Evolutionary conservation across 2,329 filamentous ascomycete species (phyloP).

Genomic region (Periglandula ipomoeae): DNA sequence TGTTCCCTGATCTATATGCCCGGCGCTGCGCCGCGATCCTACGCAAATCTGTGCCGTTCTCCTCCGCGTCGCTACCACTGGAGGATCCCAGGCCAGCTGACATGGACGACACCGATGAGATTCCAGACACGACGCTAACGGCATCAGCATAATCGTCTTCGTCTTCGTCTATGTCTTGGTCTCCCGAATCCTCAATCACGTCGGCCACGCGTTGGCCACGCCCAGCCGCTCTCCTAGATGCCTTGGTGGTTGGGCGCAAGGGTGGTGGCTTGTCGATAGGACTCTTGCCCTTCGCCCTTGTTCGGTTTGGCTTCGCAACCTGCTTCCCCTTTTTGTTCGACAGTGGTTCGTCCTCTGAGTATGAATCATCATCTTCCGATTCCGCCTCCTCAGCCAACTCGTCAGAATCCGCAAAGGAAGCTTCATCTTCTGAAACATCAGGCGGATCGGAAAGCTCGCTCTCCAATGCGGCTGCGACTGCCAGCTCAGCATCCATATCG

Average conservation of each 20-base stretch:
- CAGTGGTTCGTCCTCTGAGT: slow-evolving; percentile 22
- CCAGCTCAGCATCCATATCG: slow-evolving; percentile 24
- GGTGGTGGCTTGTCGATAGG: background rate
- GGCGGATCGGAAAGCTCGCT: slow-evolving; percentile 8
- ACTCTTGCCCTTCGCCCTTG: background rate
- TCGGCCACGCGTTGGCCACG: background rate
- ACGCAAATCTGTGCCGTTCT: slow-evolving; percentile 6
- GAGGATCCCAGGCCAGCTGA: slow-evolving; percentile 7
- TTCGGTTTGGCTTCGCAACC: background rate
- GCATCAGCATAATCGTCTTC: background rate
- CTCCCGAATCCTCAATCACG: slow-evolving; percentile 3
- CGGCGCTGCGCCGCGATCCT: slow-evolving; percentile 21
- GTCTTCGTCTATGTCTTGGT: background rate
- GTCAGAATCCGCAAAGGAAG: slow-evolving; percentile 11
- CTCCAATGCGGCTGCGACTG: slow-evolving; percentile 15
- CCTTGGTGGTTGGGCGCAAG: background rate
- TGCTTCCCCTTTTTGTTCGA: slow-evolving; percentile 13
- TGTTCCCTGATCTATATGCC: slow-evolving; percentile 22
- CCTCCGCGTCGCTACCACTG: slow-evolving; percentile 16
- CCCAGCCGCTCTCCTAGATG: background rate
- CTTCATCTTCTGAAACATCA: slow-evolving; percentile 10
- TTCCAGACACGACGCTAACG: background rate
- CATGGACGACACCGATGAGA: slow-evolving; percentile 6
- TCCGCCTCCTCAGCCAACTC: slow-evolving; percentile 9
- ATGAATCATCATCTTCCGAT: slow-evolving; percentile 7